These are phyloP conservation scores for Ogataea paradorogensis DNA, from an alignment of 805 yeast species.

Conservation along the genomic window DNA sequence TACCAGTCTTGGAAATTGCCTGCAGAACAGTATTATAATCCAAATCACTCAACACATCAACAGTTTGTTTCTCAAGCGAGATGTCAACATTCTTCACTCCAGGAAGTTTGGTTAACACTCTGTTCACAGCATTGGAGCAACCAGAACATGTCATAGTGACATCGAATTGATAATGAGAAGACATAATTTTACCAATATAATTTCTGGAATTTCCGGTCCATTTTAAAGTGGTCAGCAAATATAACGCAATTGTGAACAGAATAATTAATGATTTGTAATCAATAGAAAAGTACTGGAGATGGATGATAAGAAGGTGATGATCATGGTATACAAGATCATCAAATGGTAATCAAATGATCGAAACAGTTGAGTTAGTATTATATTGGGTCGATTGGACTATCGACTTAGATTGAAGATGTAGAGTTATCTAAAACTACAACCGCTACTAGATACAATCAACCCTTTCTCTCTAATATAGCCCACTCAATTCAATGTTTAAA, in stretches of 20 bases:
- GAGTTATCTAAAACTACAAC: background rate
- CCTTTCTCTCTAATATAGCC: background rate
- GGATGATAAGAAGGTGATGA: too few species aligned
- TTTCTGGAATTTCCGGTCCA: background rate
- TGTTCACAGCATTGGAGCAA: conserved; percentile 82
- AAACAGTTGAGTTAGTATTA: too few species aligned
- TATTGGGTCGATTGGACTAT: too few species aligned
- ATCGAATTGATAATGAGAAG: conserved; percentile 66
- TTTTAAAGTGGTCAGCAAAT: background rate
- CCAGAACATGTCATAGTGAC: conserved; percentile 87
- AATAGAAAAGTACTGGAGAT: background rate
- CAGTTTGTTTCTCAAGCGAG: conserved; percentile 77
- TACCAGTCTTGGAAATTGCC: conserved; percentile 88
- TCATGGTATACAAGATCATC: too few species aligned
- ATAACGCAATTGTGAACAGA: background rate
- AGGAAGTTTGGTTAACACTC: conserved; percentile 64
- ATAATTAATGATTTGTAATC: background rate
- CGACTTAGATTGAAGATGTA: too few species aligned
- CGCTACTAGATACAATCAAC: background rate
- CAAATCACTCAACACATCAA: conserved; percentile 64
- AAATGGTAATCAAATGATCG: too few species aligned
- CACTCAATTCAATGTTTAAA: conserved; percentile 33
- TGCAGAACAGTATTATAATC: conserved; percentile 76
- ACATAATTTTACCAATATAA: conserved; percentile 30
- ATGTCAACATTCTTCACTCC: conserved; percentile 76